These are phyloP conservation scores for Ulmus americana DNA, from an alignment of 331 rosid genomes.

Conservation along the genomic window DNA sequence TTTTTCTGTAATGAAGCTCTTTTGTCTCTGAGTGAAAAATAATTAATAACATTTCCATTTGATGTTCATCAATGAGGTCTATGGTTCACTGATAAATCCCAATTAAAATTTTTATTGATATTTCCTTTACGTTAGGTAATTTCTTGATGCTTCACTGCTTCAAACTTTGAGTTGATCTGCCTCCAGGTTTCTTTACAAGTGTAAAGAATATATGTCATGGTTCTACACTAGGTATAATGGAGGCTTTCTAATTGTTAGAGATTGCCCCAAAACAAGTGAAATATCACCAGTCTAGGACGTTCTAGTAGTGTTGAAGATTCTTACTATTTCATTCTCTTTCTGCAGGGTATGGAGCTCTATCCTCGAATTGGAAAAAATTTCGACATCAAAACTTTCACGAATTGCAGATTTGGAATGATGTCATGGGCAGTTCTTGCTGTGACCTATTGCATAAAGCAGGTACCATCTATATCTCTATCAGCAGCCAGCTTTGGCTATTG, in stretches of 20 bases:
- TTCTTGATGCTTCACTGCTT: no score
- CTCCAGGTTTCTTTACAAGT: no score
- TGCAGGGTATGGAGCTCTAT: conserved; percentile 96
- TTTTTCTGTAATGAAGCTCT: no score
- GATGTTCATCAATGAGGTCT: no score
- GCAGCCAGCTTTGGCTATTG: neutral
- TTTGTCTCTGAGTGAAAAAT: no score
- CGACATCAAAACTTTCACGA: conserved; percentile 92
- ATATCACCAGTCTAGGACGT: neutral
- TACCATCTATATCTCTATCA: conserved; percentile 20
- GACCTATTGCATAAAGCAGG: conserved; percentile 98
- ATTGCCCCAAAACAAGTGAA: neutral
- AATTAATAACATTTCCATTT: no score
- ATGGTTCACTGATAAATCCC: no score
- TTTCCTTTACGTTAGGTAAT: no score
- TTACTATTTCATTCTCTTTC: conserved; percentile 19
- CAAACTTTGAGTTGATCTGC: no score
- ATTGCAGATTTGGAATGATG: conserved; percentile 99
- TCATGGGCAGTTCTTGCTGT: conserved; percentile 98
- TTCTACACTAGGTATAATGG: neutral
- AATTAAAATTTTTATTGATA: no score
- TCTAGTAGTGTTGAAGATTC: conserved; percentile 10
- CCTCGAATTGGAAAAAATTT: conserved; percentile 87
- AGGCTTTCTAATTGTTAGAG: neutral
- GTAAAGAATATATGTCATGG: neutral